Base-by-base conservation (phyloP, 2,329 filamentous ascomycete genomes). In the Lanzia echinophila region DNA sequence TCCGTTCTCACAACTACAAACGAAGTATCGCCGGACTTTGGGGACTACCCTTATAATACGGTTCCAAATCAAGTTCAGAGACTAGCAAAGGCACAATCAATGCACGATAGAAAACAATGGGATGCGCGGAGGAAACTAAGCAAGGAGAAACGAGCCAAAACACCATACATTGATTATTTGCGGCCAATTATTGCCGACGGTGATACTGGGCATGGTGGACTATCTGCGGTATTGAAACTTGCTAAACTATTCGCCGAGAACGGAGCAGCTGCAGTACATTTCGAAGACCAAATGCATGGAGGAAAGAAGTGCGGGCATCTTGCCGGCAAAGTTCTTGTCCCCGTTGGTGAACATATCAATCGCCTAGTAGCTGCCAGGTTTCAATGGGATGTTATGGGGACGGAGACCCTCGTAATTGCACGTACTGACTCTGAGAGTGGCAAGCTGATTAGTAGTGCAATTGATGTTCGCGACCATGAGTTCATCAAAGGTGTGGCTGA, bases 251-350 rank as follows among this genome's bases (percentile, higher is more conserved):
- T 99, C 65, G 94, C 94, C 17, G 94, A 99, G 73, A 95, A 95
- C 63, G 94, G 94, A 50, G 94, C 94, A 1, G 94, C 94, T 0
- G 94, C 87, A 8, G 94, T 99, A 2, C 94, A 99, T 71, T 96
- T 99, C 58, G 94, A 99, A 71, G 94, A 99, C 68, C 94, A 99
- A 73, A 81, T 97, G 45, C 94, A 97, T 68, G 94, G 94, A 42
- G 94, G 94, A 57, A 99, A 99, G 78, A 99, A 97, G 73, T 99
- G 94, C 68, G 94, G 94, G 15, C 94, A 99, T 72, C 75, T 97
- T 57, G 94, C 94, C 1, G 94, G 94, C 62, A 99, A 97, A 70
- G 94, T 97, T 1, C 77, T 99, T 8, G 94, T 97, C 2, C 92
- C 94, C 0, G 83, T 91, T 0, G 88, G 90, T 57, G 94, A 97